Base-by-base conservation (phyloP, 805 yeast genomes). In the Candida awuae region DNA sequence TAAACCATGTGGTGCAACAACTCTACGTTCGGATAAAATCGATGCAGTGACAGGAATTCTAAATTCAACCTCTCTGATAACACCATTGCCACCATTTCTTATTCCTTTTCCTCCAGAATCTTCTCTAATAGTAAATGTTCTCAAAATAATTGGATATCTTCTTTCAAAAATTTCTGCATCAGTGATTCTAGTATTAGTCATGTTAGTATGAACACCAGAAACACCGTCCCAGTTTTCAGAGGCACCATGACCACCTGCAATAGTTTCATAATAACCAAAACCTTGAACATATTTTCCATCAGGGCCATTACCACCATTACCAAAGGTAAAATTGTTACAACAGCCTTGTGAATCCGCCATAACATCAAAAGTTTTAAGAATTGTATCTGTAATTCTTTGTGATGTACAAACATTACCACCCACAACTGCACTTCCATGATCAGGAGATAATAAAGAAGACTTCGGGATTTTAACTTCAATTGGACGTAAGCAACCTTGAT, bases 321-420 rank as follows among this genome's bases (percentile, higher is more conserved):
- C 97, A 65, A 88, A 90, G 0, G 96, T 88, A 50, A 90, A 75
- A 61, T 90, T 92, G 61, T 92, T 90, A 59, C 95, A 85, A 43
- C 92, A 87, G 31, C 97, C 96, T 62, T 90, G 97, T 1, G 97
- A 87, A 48, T 87, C 96, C 2, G 97, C 97, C 66, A 86, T 83
- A 5, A 87, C 86, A 44, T 74, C 70, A 57, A 92, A 87, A 0
- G 97, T 92, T 51, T 80, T 80, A 53, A 90, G 67, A 29, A 92
- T 75, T 2, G 84, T 90, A 60, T 88, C 97, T 0, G 95, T 87
- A 34, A 92, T 77, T 50, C 97, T 71, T 60, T 92, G 97, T 1
- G 96, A 82, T 1, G 97, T 90, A 62, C 88, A 82, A 7, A 90
- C 97, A 58, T 90, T 90, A 8, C 96, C 96, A 32, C 88, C 92